These are phyloP conservation scores for Arabidopsis arenosa DNA, from an alignment of 345 rosid genomes.

Conservation along the genomic window DNA sequence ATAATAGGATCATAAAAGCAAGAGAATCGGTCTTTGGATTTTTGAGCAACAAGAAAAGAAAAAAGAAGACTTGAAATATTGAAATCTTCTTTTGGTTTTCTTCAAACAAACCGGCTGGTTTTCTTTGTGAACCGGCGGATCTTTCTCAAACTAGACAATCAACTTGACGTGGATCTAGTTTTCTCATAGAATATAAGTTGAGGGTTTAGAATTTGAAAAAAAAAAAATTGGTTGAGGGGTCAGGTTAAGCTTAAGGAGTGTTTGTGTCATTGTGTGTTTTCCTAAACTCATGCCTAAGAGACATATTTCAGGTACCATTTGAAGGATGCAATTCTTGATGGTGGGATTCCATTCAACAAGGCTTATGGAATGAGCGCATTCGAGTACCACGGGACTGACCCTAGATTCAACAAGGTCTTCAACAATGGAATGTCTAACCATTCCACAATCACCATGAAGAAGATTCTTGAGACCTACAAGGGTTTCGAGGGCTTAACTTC, in stretches of 20 bases:
- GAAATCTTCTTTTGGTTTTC: constrained; percentile 2
- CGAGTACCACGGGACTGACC: constrained; percentile 78
- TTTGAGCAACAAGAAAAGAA: not conserved
- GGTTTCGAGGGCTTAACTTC: constrained; percentile 73
- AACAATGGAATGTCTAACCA: constrained; percentile 76
- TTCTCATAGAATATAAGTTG: no score
- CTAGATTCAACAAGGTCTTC: constrained; percentile 76
- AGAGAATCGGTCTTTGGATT: constrained; percentile 4
- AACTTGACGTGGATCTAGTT: not conserved
- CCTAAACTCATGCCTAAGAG: constrained; percentile 21
- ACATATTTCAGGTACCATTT: constrained; percentile 61
- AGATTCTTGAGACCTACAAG: constrained; percentile 66
- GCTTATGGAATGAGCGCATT: constrained; percentile 80
- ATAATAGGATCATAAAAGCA: not conserved
- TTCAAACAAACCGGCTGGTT: constrained; percentile 18
- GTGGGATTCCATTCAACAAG: constrained; percentile 82
- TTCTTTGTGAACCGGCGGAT: not conserved
- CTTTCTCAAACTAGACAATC: not conserved
- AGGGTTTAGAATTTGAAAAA: no score
- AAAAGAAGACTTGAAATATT: not conserved
- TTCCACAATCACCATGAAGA: constrained; percentile 78
- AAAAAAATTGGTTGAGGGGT: no score
- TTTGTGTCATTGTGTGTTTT: not conserved
- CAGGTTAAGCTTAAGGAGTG: not conserved
- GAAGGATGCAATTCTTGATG: constrained; percentile 81